Base-by-base conservation (phyloP, 2,329 filamentous ascomycete genomes). In the Neophaeococcomyces aloes region DNA sequence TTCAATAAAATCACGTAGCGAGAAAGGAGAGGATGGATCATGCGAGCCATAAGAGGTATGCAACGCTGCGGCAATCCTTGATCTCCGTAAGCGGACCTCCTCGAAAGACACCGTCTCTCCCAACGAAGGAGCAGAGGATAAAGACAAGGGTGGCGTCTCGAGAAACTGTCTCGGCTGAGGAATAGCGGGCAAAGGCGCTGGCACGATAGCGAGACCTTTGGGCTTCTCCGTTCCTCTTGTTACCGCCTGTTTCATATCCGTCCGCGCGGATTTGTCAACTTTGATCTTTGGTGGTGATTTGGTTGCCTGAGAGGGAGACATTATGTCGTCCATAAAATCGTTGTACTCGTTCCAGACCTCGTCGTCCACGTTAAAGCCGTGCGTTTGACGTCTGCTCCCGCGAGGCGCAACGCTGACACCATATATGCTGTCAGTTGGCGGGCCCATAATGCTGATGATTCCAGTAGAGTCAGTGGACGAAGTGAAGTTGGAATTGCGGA, bases 301-400 rank as follows among this genome's bases (percentile, higher is more conserved):
- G n/a, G 29, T 47, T 17, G 35, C 32, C 30, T 42, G 44, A 5
- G 61, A 63, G 6, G 69, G 65, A 3, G 71, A 74, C 38, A 76
- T 72, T 8, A 79, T 72, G 45, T 85, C 80, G 41, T 84, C 83
- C 42, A 95, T 75, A 10, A 95, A 67, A 55, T 95, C 89, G 52
- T 96, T 81, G 58, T 93, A 95, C 62, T 94, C 89, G 40, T 88
- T 81, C 89, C 89, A 96, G 1, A 94, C 75, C 58, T 95, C 89
- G 55, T 95, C 89, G 52, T 93, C 84, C 1, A 68, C 77, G 23
- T 10, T 10, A 27, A 27, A 27, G 23, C 23, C 3, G 29, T 42
- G 30, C 10, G 21, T n/a, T 81, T 83, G 80, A 13, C 79, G 83
- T 3, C 79, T 76, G 4, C 74, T 74, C 10, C 72, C 70, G 38